A percentile compares a stretch with the other conserved stretches of the same genome.
Conservation (phyloP, 2,329 filamentous ascomycete genomes). For the Colletotrichum scovillei region DNA sequence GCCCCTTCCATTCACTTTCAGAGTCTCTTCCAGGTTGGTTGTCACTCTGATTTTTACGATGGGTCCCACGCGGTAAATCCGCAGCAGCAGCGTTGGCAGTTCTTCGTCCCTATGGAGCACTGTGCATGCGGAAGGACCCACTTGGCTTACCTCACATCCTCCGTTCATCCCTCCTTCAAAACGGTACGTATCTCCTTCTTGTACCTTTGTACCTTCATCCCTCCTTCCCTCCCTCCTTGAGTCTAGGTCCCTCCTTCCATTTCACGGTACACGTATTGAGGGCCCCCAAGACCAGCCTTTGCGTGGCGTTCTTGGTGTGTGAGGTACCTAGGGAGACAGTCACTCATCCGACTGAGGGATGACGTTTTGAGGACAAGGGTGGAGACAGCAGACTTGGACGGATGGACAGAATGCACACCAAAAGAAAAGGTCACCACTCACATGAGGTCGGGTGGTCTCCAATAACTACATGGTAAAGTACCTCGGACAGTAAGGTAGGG, state of each 20-base stretch:
- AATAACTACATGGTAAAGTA: background rate
- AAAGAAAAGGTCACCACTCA: background rate
- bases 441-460: background rate
- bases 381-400: constrained; percentile 4
- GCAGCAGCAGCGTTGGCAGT: background rate
- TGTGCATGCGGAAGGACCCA: background rate
- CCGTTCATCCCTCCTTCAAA: background rate
- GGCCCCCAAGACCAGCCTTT: constrained; percentile 10
- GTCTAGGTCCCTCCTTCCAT: too few relatives aligned
- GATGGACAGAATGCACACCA: background rate
- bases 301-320: constrained; percentile 7
- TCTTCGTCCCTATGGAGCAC: background rate
- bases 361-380: constrained; percentile 24
- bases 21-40: too few relatives aligned
- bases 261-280: background rate
- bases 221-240: too few relatives aligned
- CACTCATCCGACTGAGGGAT: constrained; percentile 13
- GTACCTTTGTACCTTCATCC: background rate
- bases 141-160: background rate
- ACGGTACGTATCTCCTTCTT: background rate
- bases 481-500: background rate
- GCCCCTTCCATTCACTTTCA: background rate
- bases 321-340: background rate
- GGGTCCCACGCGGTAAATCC: background rate
- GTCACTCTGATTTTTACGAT: background rate